Base-by-base conservation (phyloP, 169 alveolate species). In the Plasmodium coatneyi region DNA sequence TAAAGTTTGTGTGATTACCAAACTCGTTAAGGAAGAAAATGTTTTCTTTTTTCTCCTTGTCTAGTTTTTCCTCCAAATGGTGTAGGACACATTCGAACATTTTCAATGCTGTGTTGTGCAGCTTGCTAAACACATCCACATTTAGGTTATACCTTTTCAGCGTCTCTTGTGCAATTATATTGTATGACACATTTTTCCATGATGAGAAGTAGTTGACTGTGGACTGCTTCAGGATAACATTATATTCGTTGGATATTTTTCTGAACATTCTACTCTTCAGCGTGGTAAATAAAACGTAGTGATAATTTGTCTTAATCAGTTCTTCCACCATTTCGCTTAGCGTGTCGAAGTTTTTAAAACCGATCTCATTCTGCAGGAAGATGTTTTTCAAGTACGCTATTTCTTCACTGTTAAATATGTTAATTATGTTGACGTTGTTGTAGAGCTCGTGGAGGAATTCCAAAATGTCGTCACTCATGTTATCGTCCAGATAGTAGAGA, bases 351-450 rank as follows among this genome's bases (percentile, higher is more conserved):
- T 82, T 71, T 19, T 91, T 91, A 41, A 89, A 80, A 22, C 89
- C 56, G 32, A 82, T 71, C 7, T 91, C 95, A n/a, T 54, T 82
- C 76, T 91, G 86, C 28, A 91, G 76, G 39, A 91, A 74, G n/a
- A 71, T 71, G 71, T 91, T 82, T 81, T 91, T 91, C 76, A 91
- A 81, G 76, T 41, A 91, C 19, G 95, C 91, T 30, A 91, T 39
- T 43, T 91, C 95, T 91, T 91, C 95, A 66, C 87, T 91, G 60
- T 91, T 91, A 71, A 91, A 91, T 4, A 91, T 80, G 56, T 91
- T 82, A 66, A 91, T 71, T 80, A 91, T 49, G 81, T 91, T 66
- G 22, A 80, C 95, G 82, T 91, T 91, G 54, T 70, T 91, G 56
- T 91, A 91, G 22, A 91, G 3, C 25, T 80, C 84, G 41, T 91